phyloP scores from a whole-genome alignment of 2,329 filamentous ascomycete genomes.

The Chaetomiaceae sp. region DNA sequence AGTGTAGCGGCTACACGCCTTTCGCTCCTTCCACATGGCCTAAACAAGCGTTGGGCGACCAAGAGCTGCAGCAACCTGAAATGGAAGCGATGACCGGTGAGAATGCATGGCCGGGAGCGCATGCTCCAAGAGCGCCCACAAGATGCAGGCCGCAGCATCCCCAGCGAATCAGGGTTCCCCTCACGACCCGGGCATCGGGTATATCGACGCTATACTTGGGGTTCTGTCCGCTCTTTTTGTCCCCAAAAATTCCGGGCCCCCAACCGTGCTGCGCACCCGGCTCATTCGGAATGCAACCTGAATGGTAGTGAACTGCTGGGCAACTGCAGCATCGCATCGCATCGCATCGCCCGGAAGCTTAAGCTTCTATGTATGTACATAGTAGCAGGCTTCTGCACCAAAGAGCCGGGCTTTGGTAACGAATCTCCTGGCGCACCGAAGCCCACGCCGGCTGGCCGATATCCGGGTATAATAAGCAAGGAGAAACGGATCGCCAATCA shows the following conservation, averaged over 20 bases:
- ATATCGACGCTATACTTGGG: conserved; percentile 9
- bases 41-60: conserved; percentile 6
- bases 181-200: conserved; percentile 6
- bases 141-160: conserved; percentile 16
- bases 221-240: no score
- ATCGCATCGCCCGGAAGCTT: neutral
- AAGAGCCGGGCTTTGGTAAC: neutral
- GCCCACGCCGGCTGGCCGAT: neutral
- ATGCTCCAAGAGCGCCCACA: conserved; percentile 2
- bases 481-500: conserved; percentile 9
- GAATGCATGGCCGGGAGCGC: conserved; percentile 10
- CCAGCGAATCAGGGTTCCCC: conserved; percentile 11
- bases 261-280: conserved; percentile 4
- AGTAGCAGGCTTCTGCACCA: neutral
- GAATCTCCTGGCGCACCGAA: neutral
- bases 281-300: conserved; percentile 12
- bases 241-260: conserved; percentile 5
- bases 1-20: neutral
- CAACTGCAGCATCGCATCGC: conserved; percentile 8
- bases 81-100: conserved; percentile 24
- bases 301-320: neutral
- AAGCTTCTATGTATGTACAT: no score
- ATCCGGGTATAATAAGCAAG: neutral
- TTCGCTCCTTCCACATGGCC: conserved; percentile 6
- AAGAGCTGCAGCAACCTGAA: neutral